Percentiles rank a stretch among this genome's conserved stretches.
These are phyloP conservation scores for Prosopis cineraria DNA, from an alignment of 306 rosid genomes.

Conservation along the genomic window DNA sequence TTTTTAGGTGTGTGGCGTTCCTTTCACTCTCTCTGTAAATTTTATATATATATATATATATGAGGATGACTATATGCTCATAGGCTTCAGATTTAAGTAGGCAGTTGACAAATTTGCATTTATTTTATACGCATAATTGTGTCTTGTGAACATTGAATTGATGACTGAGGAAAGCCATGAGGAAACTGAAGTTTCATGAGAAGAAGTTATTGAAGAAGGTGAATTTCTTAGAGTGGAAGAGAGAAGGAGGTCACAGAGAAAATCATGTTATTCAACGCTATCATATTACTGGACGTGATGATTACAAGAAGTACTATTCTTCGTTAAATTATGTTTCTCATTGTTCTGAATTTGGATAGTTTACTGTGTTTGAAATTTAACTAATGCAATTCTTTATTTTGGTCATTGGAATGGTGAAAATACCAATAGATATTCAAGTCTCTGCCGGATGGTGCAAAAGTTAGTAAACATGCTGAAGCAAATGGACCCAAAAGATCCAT, in stretches of 20 bases:
- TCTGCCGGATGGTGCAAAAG: conserved; percentile 80
- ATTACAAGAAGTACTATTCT: conserved; percentile 76
- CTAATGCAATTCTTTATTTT: neutral
- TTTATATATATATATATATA: no score
- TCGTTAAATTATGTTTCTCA: neutral
- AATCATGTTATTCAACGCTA: conserved; percentile 70
- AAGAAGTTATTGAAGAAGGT: conserved; percentile 84
- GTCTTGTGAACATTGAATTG: conserved; percentile 9
- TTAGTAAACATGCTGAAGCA: conserved; percentile 70
- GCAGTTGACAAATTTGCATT: neutral
- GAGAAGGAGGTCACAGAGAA: conserved; percentile 87
- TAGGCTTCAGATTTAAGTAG: neutral
- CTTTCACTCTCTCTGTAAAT: neutral
- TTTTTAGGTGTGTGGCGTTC: neutral
- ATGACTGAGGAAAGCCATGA: conserved; percentile 54
- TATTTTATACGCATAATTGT: neutral
- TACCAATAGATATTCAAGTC: conserved; percentile 56
- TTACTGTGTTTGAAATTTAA: neutral
- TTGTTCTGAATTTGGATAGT: neutral
- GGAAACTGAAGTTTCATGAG: conserved; percentile 83
- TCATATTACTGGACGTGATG: conserved; percentile 79
- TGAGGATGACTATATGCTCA: neutral
- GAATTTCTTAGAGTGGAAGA: conserved; percentile 82
- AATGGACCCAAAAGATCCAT: conserved; percentile 82
- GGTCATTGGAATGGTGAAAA: conserved; percentile 16